Conservation (phyloP, 73 alveolate species). For the Paramecium primaurelia region DNA sequence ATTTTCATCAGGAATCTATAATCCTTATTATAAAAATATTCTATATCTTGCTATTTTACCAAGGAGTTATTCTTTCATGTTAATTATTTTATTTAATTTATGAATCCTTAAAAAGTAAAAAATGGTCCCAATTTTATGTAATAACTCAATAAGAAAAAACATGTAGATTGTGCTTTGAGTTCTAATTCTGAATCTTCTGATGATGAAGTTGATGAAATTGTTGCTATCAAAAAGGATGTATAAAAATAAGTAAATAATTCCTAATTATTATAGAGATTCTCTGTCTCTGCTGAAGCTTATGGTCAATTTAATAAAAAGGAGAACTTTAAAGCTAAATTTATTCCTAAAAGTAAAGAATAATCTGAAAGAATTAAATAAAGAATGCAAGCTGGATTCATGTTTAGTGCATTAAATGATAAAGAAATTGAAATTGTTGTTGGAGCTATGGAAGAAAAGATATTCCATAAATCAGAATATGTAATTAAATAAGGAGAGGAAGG, state of each 20-base stretch:
- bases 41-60: slow-evolving; percentile 32
- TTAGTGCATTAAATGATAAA: slow-evolving; percentile 64
- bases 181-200: slow-evolving; percentile 49
- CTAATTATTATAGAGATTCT: neutral
- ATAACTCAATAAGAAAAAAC: neutral
- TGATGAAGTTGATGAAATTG: slow-evolving; percentile 55
- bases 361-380: slow-evolving; percentile 67
- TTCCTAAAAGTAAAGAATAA: slow-evolving; percentile 81
- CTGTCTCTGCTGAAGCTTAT: slow-evolving; percentile 95
- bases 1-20: slow-evolving; percentile 19
- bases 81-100: neutral
- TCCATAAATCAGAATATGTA: slow-evolving; percentile 63
- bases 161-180: slow-evolving; percentile 41
- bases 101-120: neutral
- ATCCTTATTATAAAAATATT: neutral
- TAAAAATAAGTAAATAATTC: slow-evolving; percentile 20
- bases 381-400: slow-evolving; percentile 67
- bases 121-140: neutral
- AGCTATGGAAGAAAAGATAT: slow-evolving; percentile 75
- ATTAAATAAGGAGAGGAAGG: slow-evolving; percentile 79
- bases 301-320: slow-evolving; percentile 89
- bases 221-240: slow-evolving; percentile 44
- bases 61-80: slow-evolving; percentile 35
- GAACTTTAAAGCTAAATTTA: slow-evolving; percentile 83
- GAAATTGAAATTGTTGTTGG: slow-evolving; percentile 77